Evolutionary conservation across 192 early-diverging fungal genomes (phyloP).

Genomic region (Phycomyces blakesleeanus): DNA sequence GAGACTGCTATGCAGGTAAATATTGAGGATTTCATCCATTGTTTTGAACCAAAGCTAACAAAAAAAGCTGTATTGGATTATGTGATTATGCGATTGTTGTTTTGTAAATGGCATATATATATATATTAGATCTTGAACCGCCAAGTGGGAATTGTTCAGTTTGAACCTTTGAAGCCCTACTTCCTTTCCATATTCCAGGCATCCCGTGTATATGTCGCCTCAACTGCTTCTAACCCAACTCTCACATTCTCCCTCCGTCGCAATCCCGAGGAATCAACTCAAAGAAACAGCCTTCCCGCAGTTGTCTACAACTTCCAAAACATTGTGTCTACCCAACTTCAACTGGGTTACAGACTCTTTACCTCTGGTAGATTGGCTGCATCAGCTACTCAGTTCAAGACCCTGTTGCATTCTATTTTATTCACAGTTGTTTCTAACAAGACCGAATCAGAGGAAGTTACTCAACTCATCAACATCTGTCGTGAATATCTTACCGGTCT

Average conservation of each 20-base stretch:
- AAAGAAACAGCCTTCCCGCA: constrained; percentile 57
- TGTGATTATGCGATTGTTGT: too few species aligned
- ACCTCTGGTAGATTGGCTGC: constrained; percentile 81
- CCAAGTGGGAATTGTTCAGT: constrained; percentile 90
- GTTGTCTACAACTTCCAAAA: constrained; percentile 52
- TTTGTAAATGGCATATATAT: too few species aligned
- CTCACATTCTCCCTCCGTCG: constrained; percentile 67
- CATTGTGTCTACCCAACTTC: constrained; percentile 64
- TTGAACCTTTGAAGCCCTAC: constrained; percentile 84
- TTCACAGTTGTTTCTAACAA: constrained; percentile 66
- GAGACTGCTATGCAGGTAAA: constrained; percentile 90
- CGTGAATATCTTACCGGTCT: constrained; percentile 93
- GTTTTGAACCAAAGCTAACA: too few species aligned
- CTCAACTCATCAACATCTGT: constrained; percentile 73
- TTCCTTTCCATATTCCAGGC: constrained; percentile 86
- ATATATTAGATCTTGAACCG: constrained; percentile 71
- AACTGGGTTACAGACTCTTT: constrained; percentile 80
- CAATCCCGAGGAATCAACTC: constrained; percentile 49
- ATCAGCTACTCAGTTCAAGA: constrained; percentile 69
- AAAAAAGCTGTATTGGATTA: too few species aligned
- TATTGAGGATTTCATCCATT: too few species aligned
- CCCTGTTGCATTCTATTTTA: constrained; percentile 73
- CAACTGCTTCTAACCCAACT: constrained; percentile 58
- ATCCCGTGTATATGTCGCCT: constrained; percentile 57
- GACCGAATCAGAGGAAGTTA: constrained; percentile 71